Percentiles rank a stretch among this genome's conserved stretches.
Conservation (phyloP, 2,329 filamentous ascomycete species). For the Botrytis fragariae region DNA sequence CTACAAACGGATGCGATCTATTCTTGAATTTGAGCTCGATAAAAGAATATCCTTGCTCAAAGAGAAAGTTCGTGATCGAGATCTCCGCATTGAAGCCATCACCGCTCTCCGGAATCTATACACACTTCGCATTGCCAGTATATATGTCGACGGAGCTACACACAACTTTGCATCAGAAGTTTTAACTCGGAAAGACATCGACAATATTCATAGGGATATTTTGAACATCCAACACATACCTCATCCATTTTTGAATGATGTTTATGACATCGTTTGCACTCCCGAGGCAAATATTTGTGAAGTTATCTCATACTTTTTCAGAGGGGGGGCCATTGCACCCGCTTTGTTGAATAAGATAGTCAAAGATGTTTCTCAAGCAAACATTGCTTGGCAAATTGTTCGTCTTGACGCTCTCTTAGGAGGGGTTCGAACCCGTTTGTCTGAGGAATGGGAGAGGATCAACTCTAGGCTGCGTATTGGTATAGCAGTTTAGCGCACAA, state of each 20-base stretch:
- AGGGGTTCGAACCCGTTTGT: too few species aligned
- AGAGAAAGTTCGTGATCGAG: neutral
- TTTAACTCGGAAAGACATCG: neutral
- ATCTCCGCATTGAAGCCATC: neutral
- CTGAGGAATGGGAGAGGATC: rapidly evolving
- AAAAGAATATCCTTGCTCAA: neutral
- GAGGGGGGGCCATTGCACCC: neutral
- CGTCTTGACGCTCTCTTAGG: neutral
- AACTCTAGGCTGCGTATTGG: too few species aligned
- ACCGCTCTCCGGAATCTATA: neutral
- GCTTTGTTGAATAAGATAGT: neutral
- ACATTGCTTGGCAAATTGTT: neutral
- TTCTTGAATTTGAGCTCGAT: neutral
- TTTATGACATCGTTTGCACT: neutral
- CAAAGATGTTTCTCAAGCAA: neutral
- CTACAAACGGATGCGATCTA: neutral
- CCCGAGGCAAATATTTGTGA: neutral
- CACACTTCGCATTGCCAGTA: neutral
- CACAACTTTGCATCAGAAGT: too few species aligned
- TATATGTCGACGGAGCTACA: neutral
- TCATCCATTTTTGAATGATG: neutral
- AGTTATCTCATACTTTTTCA: neutral
- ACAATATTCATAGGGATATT: neutral
- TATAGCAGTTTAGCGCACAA: neutral
- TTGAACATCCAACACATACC: neutral